Conservation (phyloP, 1,284 basidiomycete genomes). For the Apiotrichum siamense region DNA sequence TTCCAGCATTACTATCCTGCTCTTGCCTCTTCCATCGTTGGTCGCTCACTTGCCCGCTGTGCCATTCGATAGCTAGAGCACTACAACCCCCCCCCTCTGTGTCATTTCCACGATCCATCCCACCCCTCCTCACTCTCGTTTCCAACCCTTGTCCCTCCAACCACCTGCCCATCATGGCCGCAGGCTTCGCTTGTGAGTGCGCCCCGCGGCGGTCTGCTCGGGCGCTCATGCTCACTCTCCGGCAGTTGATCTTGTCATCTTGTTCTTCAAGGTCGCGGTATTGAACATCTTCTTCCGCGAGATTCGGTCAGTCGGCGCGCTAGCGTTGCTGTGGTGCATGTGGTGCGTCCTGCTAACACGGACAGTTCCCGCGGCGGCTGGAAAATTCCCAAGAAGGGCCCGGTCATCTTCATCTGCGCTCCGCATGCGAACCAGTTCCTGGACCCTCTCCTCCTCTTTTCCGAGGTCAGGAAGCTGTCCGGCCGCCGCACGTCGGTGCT, state of each 20-base stretch:
- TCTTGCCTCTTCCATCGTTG: not conserved
- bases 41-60: too few species aligned
- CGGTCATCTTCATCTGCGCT: conserved; percentile 92
- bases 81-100: not conserved
- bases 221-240: not conserved
- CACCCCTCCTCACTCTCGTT: not conserved
- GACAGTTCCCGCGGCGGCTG: conserved; percentile 75
- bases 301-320: conserved; percentile 55
- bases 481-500: conserved; percentile 80
- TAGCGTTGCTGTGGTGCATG: not conserved
- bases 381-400: conserved; percentile 86
- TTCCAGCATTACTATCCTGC: not conserved
- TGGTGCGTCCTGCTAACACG: not conserved
- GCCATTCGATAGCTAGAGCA: not conserved
- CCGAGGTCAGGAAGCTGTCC: conserved; percentile 82
- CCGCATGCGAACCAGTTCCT: conserved; percentile 98
- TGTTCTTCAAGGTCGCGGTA: conserved; percentile 60
- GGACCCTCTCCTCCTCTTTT: conserved; percentile 81
- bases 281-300: conserved; percentile 97
- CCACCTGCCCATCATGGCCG: conserved; percentile 23
- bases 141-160: not conserved
- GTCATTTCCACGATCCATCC: too few species aligned
- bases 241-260: conserved; percentile 42
- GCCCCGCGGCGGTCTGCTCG: not conserved
- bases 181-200: conserved; percentile 33